Evolutionary conservation across 305 asterid genomes (phyloP), one percentile per base, ranked within the genome.

Genomic region (Fraxinus floribunda): DNA sequence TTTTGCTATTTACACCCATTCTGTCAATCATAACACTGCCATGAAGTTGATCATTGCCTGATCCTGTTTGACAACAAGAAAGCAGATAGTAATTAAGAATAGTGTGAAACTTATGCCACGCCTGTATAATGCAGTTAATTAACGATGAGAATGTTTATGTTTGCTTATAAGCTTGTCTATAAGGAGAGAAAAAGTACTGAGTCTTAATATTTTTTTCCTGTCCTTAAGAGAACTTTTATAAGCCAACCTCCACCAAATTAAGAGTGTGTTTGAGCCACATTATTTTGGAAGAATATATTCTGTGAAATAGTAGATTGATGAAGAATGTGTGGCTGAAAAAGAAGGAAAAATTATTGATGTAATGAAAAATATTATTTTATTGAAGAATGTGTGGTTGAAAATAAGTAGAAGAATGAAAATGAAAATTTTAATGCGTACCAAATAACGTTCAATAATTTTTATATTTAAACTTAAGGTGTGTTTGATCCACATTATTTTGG

Each of bases 1-100:
- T 75, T 39, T 87, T 87, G 84, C 80, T 83, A 82, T 88, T 93
- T 87, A 83, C 85, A 55, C 88, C 83, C 79, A 39, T 70, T 11
- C 85, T 86, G 24, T 83, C 89, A 90, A 89, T 88, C 76, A 75
- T 71, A 57, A 78, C 74, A 80, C 79, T 18, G 70, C 87, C 79
- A 68, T 76, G 78, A 5, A 87, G 55, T 83, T 73, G 85, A 84
- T 64, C 74, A 24, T 78, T 52, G 64, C 90, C 92, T 86, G 89
- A 49, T 39, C 29, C 39, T 76, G 74, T 77, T 62, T 62, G 71
- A 62, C 71, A 62, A 62, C 71, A 22, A 20, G 10, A 62, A 62
- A 60, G 70, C 26, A 7, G 7, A 62, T 62, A 62, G 71, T 8
- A 62, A 62, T 62, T 62, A 62, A 22, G 11, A 62, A 62, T 62